Percentiles rank a stretch among this genome's conserved stretches.
Evolutionary conservation across 768 basidiomycete species (phyloP).

Genomic region (Tylopilus vinaceipallidus): DNA sequence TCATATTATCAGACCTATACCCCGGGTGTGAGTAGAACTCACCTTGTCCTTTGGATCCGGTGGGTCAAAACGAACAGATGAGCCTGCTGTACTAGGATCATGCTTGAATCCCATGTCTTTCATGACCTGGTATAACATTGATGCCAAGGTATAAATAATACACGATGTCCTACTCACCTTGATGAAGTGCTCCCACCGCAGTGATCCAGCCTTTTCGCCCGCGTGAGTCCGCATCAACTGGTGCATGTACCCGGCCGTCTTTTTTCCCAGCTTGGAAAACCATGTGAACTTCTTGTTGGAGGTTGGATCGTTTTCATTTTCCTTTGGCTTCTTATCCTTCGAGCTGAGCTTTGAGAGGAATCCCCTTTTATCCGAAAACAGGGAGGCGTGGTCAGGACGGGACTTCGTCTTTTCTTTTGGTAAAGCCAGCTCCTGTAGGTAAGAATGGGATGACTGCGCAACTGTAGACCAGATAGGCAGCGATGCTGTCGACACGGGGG

Average conservation of each 20-base stretch:
- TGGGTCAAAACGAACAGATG: slow-evolving; percentile 80
- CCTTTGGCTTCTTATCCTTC: slow-evolving; percentile 33
- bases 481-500: slow-evolving; percentile 38
- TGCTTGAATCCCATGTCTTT: slow-evolving; percentile 73
- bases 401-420: slow-evolving; percentile 71
- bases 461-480: slow-evolving; percentile 46
- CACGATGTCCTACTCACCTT: slow-evolving; percentile 43
- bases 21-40: slow-evolving; percentile 15
- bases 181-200: slow-evolving; percentile 82
- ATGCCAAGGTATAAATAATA: not conserved
- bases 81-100: slow-evolving; percentile 75
- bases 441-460: slow-evolving; percentile 71
- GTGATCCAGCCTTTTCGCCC: slow-evolving; percentile 55
- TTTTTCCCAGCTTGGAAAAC: slow-evolving; percentile 60
- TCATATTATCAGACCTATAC: slow-evolving; percentile 1
- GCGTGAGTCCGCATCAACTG: slow-evolving; percentile 58
- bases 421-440: slow-evolving; percentile 51
- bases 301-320: slow-evolving; percentile 25
- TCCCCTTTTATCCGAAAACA: slow-evolving; percentile 44
- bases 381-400: slow-evolving; percentile 54
- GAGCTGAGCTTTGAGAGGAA: slow-evolving; percentile 50
- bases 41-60: slow-evolving; percentile 52
- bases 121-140: slow-evolving; percentile 54
- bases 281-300: slow-evolving; percentile 46
- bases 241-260: slow-evolving; percentile 57